A percentile compares a stretch with the other conserved stretches of the same genome.
Conservation (phyloP, 179 eudicot genomes). For the Drosera spatulata region DNA sequence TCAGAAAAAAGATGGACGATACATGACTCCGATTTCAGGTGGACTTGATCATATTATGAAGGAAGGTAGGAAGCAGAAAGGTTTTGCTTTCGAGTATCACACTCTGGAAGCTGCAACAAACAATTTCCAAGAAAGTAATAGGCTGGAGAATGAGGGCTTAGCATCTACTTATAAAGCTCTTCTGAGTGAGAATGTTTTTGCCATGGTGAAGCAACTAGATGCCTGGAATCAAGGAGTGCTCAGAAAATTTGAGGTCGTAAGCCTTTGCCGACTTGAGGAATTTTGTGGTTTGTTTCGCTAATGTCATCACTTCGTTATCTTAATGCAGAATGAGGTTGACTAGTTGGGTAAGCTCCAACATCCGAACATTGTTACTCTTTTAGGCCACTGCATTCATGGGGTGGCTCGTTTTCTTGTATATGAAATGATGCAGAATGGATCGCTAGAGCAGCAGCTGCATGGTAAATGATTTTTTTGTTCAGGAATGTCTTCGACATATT, state of each 20-base stretch:
- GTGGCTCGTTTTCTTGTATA: conserved; percentile 56
- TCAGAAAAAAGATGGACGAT: conserved; percentile 14
- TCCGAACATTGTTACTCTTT: conserved; percentile 53
- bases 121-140: conserved; percentile 38
- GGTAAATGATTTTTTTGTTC: conserved; percentile 28
- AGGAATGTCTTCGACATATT: background rate
- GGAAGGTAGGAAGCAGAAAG: conserved; percentile 38
- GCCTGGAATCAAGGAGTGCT: conserved; percentile 15
- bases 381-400: conserved; percentile 55
- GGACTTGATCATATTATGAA: conserved; percentile 32
- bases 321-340: conserved; percentile 62
- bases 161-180: conserved; percentile 61
- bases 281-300: too few relatives aligned
- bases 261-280: background rate
- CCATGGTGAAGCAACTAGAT: conserved; percentile 51
- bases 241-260: conserved; percentile 14
- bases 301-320: too few relatives aligned
- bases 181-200: conserved; percentile 33
- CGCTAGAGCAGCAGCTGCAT: conserved; percentile 65
- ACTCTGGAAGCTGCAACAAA: conserved; percentile 50
- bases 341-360: conserved; percentile 64
- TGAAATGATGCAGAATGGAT: conserved; percentile 83
- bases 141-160: conserved; percentile 43
- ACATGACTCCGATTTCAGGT: conserved; percentile 38
- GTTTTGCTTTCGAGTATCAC: conserved; percentile 44